phyloP scores from a whole-genome alignment of 352 stramenopile species.

The Halophytophthora polymorphica region DNA sequence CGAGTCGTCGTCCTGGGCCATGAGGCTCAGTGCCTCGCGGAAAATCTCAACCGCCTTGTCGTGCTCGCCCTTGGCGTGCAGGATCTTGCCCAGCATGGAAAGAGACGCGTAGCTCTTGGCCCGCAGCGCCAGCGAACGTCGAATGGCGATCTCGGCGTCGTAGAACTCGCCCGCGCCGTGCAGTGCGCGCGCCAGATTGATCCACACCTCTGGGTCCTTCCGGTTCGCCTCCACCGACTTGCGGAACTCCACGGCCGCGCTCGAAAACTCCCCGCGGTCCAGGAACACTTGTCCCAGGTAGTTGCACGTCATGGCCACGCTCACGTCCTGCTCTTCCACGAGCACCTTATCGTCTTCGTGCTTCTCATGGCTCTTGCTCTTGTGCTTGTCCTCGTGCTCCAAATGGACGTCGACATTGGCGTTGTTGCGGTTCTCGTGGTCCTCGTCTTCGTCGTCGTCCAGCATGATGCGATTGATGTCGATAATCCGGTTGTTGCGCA shows the following conservation, averaged over 20 bases:
- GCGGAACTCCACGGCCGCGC: slow-evolving; percentile 62
- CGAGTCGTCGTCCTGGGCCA: slow-evolving; percentile 64
- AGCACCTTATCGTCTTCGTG: slow-evolving; percentile 26
- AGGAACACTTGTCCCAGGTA: slow-evolving; percentile 67
- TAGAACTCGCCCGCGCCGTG: slow-evolving; percentile 50
- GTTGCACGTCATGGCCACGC: slow-evolving; percentile 69
- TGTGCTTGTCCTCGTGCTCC: slow-evolving; percentile 4
- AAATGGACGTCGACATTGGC: slow-evolving; percentile 12
- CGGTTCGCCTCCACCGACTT: slow-evolving; percentile 65
- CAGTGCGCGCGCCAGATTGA: slow-evolving; percentile 66
- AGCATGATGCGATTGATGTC: slow-evolving; percentile 63
- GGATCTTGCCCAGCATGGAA: slow-evolving; percentile 79
- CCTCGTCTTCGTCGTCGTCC: slow-evolving; percentile 46
- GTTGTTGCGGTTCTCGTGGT: slow-evolving; percentile 26
- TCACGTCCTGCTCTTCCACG: slow-evolving; percentile 50
- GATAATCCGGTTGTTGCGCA: slow-evolving; percentile 59
- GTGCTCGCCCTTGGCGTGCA: slow-evolving; percentile 77
- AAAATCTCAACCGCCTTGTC: slow-evolving; percentile 76
- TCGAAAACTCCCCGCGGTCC: slow-evolving; percentile 60
- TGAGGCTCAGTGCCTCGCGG: slow-evolving; percentile 65
- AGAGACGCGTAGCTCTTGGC: slow-evolving; percentile 62
- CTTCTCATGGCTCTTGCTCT: slow-evolving; percentile 15
- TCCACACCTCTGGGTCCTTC: slow-evolving; percentile 73
- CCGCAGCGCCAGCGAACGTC: slow-evolving; percentile 46
- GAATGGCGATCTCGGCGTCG: slow-evolving; percentile 68